Conservation (phyloP, 129 eudicot genomes). For the Pulicaria dysenterica region DNA sequence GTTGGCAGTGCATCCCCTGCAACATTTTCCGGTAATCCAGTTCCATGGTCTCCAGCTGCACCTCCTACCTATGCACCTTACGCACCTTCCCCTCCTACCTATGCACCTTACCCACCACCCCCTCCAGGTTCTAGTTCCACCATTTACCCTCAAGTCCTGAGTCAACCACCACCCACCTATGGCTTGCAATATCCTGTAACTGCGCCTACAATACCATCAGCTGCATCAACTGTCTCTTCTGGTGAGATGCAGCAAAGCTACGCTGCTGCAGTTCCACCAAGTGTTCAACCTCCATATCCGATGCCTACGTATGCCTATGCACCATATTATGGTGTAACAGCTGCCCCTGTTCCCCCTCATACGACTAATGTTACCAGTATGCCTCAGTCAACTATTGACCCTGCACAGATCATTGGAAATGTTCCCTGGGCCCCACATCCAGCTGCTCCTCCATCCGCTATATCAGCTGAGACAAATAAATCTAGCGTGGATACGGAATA, state of each 20-base stretch:
- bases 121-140: constrained; percentile 64
- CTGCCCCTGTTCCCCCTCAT: constrained; percentile 49
- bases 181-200: constrained; percentile 62
- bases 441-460: constrained; percentile 45
- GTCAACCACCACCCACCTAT: constrained; percentile 50
- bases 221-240: not conserved
- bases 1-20: constrained; percentile 48
- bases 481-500: constrained; percentile 56
- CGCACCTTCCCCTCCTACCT: constrained; percentile 53
- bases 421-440: constrained; percentile 82
- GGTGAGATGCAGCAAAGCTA: no score
- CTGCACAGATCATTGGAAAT: constrained; percentile 47
- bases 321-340: constrained; percentile 59
- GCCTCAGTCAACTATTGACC: constrained; percentile 44
- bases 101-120: constrained; percentile 49
- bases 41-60: constrained; percentile 62
- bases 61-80: constrained; percentile 58
- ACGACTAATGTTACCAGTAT: constrained; percentile 11
- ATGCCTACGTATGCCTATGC: constrained; percentile 48
- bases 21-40: constrained; percentile 50
- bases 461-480: constrained; percentile 48
- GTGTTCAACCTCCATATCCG: constrained; percentile 54
- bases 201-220: constrained; percentile 32
- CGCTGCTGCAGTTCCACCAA: constrained; percentile 12
- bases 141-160: constrained; percentile 48